Evolutionary conservation across 2,329 filamentous ascomycete species (phyloP).

Genomic region (Arthrobotrys pseudoclavata): DNA sequence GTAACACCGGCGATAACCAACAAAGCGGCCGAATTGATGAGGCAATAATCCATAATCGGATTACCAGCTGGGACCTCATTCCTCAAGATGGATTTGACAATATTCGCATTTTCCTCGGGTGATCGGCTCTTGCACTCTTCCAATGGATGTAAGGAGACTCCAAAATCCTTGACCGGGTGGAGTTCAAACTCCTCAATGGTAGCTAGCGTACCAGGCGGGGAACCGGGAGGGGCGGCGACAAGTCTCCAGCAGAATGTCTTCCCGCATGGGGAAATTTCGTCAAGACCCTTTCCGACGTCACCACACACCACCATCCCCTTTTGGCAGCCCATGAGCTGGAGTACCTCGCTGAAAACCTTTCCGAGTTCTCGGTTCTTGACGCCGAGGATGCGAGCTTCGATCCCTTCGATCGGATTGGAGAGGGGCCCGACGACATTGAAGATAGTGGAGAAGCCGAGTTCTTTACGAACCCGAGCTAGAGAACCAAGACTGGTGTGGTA

Average conservation of each 20-base stretch:
- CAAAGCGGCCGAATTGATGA: conserved; percentile 92
- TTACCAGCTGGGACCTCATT: conserved; percentile 74
- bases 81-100: conserved; percentile 79
- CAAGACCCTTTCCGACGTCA: conserved; percentile 81
- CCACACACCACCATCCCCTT: conserved; percentile 95
- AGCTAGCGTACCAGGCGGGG: conserved; percentile 67
- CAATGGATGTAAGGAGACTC: conserved; percentile 80
- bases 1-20: conserved; percentile 88
- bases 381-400: conserved; percentile 93
- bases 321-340: conserved; percentile 79
- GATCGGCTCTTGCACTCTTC: conserved; percentile 83
- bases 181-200: conserved; percentile 83
- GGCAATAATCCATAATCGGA: conserved; percentile 90
- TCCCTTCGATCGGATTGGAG: conserved; percentile 84
- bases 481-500: conserved; percentile 97
- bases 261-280: conserved; percentile 94
- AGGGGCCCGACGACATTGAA: conserved; percentile 97
- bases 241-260: conserved; percentile 90
- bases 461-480: conserved; percentile 85
- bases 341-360: conserved; percentile 86
- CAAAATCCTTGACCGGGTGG: conserved; percentile 83
- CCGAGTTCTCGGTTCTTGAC: conserved; percentile 90
- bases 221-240: conserved; percentile 60
- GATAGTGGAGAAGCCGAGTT: conserved; percentile 93
- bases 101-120: conserved; percentile 87